These are phyloP conservation scores for Thamnidium elegans DNA, from an alignment of 192 early-diverging fungal species.

Conservation along the genomic window DNA sequence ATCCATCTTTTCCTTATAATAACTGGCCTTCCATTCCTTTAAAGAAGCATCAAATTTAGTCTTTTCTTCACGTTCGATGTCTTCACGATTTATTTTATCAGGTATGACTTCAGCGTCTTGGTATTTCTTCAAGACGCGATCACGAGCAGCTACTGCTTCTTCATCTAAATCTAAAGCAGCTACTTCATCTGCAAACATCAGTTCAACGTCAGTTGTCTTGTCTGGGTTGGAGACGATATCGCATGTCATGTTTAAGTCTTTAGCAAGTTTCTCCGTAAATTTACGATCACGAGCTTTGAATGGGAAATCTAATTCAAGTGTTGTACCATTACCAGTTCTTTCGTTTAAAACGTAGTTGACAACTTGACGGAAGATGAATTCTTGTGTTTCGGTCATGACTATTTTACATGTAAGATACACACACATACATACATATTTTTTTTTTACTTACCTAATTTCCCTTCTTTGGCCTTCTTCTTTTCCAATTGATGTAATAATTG, in stretches of 20 bases:
- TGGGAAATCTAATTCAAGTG: slow-evolving; percentile 44
- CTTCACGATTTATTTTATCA: slow-evolving; percentile 44
- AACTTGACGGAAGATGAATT: slow-evolving; percentile 46
- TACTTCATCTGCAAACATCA: slow-evolving; percentile 47
- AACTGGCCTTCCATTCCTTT: slow-evolving; percentile 53
- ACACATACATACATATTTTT: background rate
- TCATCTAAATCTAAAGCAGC: slow-evolving; percentile 41
- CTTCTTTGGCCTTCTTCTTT: slow-evolving; percentile 16
- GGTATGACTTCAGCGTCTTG: slow-evolving; percentile 50
- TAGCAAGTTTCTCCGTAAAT: slow-evolving; percentile 47
- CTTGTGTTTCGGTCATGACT: slow-evolving; percentile 43
- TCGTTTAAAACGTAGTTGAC: slow-evolving; percentile 45
- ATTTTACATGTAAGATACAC: background rate
- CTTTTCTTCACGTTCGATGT: slow-evolving; percentile 40
- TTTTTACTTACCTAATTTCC: slow-evolving; percentile 14
- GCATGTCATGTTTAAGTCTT: slow-evolving; percentile 43
- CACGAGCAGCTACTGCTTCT: slow-evolving; percentile 46
- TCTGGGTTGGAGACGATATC: slow-evolving; percentile 34
- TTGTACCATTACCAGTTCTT: slow-evolving; percentile 17
- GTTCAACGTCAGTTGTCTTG: slow-evolving; percentile 37
- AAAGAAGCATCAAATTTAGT: slow-evolving; percentile 77
- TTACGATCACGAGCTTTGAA: slow-evolving; percentile 44
- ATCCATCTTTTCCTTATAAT: slow-evolving; percentile 48
- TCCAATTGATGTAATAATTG: slow-evolving; percentile 26
- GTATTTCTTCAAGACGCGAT: slow-evolving; percentile 55